These are phyloP conservation scores for Monilinia vaccinii-corymbosi DNA, from an alignment of 2,329 filamentous ascomycete genomes.

Conservation along the genomic window DNA sequence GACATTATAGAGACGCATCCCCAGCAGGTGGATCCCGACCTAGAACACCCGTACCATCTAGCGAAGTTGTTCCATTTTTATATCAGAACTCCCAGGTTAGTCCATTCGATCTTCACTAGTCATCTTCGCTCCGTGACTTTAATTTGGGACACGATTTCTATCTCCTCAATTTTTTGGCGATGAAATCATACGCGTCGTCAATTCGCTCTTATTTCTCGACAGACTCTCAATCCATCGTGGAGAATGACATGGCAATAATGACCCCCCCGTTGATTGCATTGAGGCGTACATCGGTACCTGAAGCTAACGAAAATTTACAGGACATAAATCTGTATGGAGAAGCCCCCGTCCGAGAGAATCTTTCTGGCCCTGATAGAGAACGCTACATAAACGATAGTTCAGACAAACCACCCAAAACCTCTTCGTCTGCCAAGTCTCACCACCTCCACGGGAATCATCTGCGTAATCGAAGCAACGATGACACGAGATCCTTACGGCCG, in stretches of 20 bases:
- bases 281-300: not conserved
- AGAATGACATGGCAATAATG: constrained; percentile 11
- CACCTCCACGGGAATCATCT: constrained; percentile 59
- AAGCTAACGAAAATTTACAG: constrained; percentile 32
- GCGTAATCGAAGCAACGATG: constrained; percentile 63
- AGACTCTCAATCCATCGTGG: not conserved
- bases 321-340: constrained; percentile 71
- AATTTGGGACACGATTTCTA: not conserved
- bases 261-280: constrained; percentile 9
- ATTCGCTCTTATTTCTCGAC: constrained; percentile 9
- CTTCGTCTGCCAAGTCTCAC: constrained; percentile 49
- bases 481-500: constrained; percentile 58
- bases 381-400: constrained; percentile 45
- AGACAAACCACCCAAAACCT: constrained; percentile 48
- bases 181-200: constrained; percentile 10
- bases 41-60: constrained; percentile 76
- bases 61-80: constrained; percentile 94
- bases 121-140: constrained; percentile 2
- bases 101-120: constrained; percentile 8
- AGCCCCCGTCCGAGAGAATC: constrained; percentile 62
- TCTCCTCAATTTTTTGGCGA: not conserved
- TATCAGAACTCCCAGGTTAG: constrained; percentile 78
- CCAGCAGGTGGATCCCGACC: constrained; percentile 59
- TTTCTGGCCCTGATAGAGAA: constrained; percentile 60
- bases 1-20: constrained; percentile 51